Evolutionary conservation across 306 rosid genomes (phyloP).

Genomic region (Lathyrus sativus): DNA sequence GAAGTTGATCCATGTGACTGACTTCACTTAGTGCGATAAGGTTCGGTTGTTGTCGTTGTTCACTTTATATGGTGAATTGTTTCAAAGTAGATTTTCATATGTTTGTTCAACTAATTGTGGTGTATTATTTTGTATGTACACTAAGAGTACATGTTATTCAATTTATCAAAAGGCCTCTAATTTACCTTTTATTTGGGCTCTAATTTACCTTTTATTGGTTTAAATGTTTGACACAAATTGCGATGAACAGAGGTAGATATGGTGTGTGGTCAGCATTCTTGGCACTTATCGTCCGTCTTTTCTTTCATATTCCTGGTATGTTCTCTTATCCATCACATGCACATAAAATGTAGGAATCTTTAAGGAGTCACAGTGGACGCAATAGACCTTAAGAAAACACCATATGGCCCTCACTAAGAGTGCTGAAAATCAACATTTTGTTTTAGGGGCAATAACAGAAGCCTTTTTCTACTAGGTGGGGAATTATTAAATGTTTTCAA

Average conservation of each 20-base stretch:
- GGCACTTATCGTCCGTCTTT: conserved; percentile 83
- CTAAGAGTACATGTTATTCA: neutral
- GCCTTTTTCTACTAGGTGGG: neutral
- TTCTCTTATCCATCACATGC: conserved; percentile 18
- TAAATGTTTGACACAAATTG: conserved; percentile 37
- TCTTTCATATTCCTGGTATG: conserved; percentile 60
- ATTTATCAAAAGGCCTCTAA: neutral
- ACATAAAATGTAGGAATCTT: conserved; percentile 16
- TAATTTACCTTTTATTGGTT: neutral
- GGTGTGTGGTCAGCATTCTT: conserved; percentile 86
- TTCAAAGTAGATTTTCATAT: neutral
- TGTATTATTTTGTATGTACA: neutral
- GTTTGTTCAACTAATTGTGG: conserved; percentile 16
- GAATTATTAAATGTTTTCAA: neutral
- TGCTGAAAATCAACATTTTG: neutral
- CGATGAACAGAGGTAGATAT: conserved; percentile 73
- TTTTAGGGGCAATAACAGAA: neutral
- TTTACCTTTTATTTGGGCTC: neutral
- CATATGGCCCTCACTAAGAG: neutral
- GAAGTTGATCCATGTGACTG: too few relatives aligned
- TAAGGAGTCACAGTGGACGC: conserved; percentile 2
- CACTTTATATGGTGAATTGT: neutral
- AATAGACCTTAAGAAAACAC: neutral
- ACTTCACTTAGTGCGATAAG: too few relatives aligned
- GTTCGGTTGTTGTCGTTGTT: neutral